Evolutionary conservation across 768 basidiomycete species (phyloP).

Genomic region (Psilocybe cubensis): DNA sequence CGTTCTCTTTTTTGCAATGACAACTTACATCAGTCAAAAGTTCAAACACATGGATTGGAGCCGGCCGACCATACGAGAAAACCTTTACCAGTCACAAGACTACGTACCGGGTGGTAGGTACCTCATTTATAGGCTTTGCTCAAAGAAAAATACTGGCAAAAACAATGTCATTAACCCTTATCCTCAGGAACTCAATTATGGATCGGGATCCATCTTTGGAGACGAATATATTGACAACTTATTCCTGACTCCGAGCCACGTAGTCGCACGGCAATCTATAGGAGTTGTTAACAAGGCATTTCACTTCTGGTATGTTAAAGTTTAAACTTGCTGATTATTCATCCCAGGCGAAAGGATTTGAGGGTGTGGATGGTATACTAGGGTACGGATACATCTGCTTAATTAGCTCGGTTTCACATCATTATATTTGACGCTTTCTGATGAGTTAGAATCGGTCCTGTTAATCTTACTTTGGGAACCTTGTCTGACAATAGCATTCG

Average conservation of each 20-base stretch:
- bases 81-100: slow-evolving; percentile 57
- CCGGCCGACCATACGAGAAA: slow-evolving; percentile 42
- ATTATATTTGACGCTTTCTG: neutral
- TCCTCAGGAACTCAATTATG: slow-evolving; percentile 56
- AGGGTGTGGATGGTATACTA: slow-evolving; percentile 63
- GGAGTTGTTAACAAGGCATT: slow-evolving; percentile 54
- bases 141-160: neutral
- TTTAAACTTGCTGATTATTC: too few relatives aligned
- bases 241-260: slow-evolving; percentile 49
- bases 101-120: slow-evolving; percentile 49
- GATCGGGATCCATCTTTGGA: slow-evolving; percentile 62
- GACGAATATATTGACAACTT: slow-evolving; percentile 57
- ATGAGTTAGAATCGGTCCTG: slow-evolving; percentile 70
- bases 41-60: slow-evolving; percentile 79
- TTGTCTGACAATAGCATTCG: slow-evolving; percentile 28
- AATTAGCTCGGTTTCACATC: neutral
- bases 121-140: neutral
- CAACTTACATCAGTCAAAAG: slow-evolving; percentile 33
- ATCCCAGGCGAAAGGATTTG: slow-evolving; percentile 44
- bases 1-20: neutral
- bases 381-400: slow-evolving; percentile 43
- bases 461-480: slow-evolving; percentile 50
- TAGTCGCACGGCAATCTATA: slow-evolving; percentile 60
- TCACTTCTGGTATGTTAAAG: neutral
- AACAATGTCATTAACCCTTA: neutral